A percentile compares a stretch with the other conserved stretches of the same genome.
Conservation (phyloP, 2,329 filamentous ascomycete species). For the Colletotrichum musae region DNA sequence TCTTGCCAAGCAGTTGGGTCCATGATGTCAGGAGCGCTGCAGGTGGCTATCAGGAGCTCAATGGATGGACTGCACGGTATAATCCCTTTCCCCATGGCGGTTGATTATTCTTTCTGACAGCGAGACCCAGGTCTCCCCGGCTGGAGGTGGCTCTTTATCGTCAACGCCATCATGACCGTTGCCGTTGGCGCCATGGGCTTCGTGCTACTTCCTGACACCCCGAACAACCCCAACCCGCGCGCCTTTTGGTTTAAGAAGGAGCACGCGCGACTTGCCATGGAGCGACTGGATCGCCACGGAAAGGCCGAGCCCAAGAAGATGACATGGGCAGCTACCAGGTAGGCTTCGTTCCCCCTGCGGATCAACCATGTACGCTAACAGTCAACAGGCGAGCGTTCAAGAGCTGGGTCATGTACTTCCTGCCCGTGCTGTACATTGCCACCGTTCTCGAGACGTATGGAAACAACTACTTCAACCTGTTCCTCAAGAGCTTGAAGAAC, state of each 20-base stretch:
- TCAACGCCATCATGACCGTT: slow-evolving; percentile 51
- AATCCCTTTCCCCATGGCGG: neutral
- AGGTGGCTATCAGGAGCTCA: slow-evolving; percentile 59
- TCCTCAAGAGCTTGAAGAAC: slow-evolving; percentile 38
- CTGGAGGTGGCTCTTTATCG: slow-evolving; percentile 58
- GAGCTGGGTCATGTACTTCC: slow-evolving; percentile 39
- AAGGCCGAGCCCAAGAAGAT: slow-evolving; percentile 45
- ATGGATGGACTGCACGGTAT: slow-evolving; percentile 37
- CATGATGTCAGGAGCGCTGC: slow-evolving; percentile 71
- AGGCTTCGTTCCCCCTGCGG: slow-evolving; percentile 19
- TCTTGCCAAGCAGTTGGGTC: slow-evolving; percentile 65
- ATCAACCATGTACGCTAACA: neutral
- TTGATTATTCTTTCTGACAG: slow-evolving; percentile 49
- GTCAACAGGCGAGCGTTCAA: slow-evolving; percentile 31
- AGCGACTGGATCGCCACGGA: slow-evolving; percentile 34
- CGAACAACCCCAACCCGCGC: slow-evolving; percentile 45
- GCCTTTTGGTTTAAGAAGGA: slow-evolving; percentile 37
- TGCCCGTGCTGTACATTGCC: slow-evolving; percentile 34
- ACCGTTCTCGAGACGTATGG: slow-evolving; percentile 35
- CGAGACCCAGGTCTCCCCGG: slow-evolving; percentile 56
- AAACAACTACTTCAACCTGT: slow-evolving; percentile 36
- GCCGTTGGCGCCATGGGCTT: slow-evolving; percentile 42
- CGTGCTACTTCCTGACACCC: slow-evolving; percentile 39
- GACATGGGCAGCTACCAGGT: slow-evolving; percentile 46
- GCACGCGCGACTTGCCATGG: slow-evolving; percentile 35